These are phyloP conservation scores for Ganoderma boninense DNA, from an alignment of 1,284 basidiomycete species.

Conservation along the genomic window DNA sequence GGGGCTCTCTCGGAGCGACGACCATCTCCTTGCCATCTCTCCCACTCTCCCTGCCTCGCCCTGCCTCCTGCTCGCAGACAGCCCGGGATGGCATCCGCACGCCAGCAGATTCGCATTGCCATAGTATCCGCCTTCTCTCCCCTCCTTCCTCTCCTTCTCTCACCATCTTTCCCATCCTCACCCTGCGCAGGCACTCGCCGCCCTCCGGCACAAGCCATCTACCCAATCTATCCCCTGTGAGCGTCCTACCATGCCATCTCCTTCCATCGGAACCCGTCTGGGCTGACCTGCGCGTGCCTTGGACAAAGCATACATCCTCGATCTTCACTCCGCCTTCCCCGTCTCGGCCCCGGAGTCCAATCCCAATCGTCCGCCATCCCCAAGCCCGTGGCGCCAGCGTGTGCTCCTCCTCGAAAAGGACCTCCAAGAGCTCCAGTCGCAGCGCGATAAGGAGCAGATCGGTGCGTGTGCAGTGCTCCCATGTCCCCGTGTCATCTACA, in stretches of 20 bases:
- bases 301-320: constrained; percentile 52
- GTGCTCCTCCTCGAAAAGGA: constrained; percentile 56
- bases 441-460: constrained; percentile 51
- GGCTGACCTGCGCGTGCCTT: not conserved
- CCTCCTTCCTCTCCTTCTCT: constrained; percentile 15
- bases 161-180: constrained; percentile 15
- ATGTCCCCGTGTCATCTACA: constrained; percentile 11
- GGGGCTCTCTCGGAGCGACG: constrained; percentile 22
- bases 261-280: constrained; percentile 1
- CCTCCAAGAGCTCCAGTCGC: constrained; percentile 45
- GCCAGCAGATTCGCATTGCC: constrained; percentile 34
- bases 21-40: constrained; percentile 13
- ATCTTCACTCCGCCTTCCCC: constrained; percentile 50
- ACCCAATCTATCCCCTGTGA: constrained; percentile 53
- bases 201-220: constrained; percentile 37
- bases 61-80: not conserved
- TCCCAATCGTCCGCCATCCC: constrained; percentile 9
- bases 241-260: constrained; percentile 16
- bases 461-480: constrained; percentile 42
- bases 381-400: constrained; percentile 52
- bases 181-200: constrained; percentile 35
- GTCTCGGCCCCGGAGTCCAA: not conserved
- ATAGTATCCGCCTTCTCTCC: constrained; percentile 29
- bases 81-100: constrained; percentile 13
- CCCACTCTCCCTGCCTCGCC: constrained; percentile 4